phyloP scores from a whole-genome alignment of 257 asterid genomes.

The Forsythia viridissima region DNA sequence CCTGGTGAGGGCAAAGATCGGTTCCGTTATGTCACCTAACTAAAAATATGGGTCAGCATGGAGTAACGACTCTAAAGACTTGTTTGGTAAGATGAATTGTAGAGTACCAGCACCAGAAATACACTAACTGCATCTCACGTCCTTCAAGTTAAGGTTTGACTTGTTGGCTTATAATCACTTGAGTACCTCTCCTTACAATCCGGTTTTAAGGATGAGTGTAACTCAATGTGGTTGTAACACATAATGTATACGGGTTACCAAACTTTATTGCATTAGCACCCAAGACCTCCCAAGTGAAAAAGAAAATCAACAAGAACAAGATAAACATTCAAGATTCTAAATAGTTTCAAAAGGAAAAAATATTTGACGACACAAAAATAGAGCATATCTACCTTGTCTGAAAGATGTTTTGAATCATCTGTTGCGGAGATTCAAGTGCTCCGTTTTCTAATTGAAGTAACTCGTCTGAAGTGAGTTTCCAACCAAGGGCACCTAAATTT shows the following conservation, averaged over 20 bases:
- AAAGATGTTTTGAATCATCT: conserved; percentile 86
- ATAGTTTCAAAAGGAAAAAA: no score
- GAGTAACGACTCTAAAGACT: neutral
- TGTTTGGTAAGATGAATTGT: neutral
- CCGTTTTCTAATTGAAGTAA: conserved; percentile 63
- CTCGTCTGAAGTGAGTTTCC: conserved; percentile 77
- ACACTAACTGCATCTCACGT: neutral
- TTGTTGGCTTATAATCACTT: neutral
- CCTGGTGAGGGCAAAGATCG: no score
- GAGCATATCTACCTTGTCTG: conserved; percentile 56
- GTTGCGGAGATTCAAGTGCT: conserved; percentile 65
- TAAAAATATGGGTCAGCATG: neutral
- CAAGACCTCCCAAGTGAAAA: neutral
- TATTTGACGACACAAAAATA: neutral
- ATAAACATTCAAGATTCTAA: no score
- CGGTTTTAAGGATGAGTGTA: neutral
- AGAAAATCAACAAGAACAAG: neutral
- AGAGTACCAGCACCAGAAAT: neutral
- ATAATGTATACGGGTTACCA: neutral
- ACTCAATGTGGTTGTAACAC: neutral
- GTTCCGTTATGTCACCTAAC: no score
- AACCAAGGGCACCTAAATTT: conserved; percentile 93
- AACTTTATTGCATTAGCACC: neutral
- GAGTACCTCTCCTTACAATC: neutral
- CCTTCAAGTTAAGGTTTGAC: neutral